Evolutionary conservation across 805 yeast genomes (phyloP).

Genomic region (Wickerhamiella nectarea): DNA sequence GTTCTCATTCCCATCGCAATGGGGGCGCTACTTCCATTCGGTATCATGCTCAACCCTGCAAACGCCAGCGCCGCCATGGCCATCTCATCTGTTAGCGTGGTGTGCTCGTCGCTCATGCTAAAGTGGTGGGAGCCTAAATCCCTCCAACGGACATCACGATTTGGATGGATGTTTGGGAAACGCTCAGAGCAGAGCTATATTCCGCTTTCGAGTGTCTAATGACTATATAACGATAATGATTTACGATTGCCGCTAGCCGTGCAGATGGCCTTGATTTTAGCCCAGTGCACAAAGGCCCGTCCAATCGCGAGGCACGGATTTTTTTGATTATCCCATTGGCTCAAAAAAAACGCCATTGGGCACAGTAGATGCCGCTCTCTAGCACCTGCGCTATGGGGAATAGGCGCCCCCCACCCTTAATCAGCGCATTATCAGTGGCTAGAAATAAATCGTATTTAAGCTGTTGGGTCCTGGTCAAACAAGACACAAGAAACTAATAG

Average conservation of each 20-base stretch:
- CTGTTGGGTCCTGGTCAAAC: neutral
- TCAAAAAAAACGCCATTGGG: too few relatives aligned
- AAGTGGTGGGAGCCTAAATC: constrained; percentile 34
- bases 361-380: neutral
- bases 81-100: constrained; percentile 78
- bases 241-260: neutral
- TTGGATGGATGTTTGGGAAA: neutral
- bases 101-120: constrained; percentile 60
- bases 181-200: neutral
- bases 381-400: neutral
- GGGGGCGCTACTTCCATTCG: constrained; percentile 76
- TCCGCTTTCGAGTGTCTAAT: neutral
- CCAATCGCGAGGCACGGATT: too few relatives aligned
- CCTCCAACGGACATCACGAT: neutral
- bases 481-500: neutral
- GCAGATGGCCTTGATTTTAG: too few relatives aligned
- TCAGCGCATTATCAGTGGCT: neutral
- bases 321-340: too few relatives aligned
- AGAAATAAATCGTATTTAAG: neutral
- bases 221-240: neutral
- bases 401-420: neutral
- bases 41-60: constrained; percentile 64
- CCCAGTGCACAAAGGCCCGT: too few relatives aligned
- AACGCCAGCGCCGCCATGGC: constrained; percentile 94
- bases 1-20: constrained; percentile 91